phyloP scores from a whole-genome alignment of 176 grass and related monocot genomes.

The Zoysia pacifica region DNA sequence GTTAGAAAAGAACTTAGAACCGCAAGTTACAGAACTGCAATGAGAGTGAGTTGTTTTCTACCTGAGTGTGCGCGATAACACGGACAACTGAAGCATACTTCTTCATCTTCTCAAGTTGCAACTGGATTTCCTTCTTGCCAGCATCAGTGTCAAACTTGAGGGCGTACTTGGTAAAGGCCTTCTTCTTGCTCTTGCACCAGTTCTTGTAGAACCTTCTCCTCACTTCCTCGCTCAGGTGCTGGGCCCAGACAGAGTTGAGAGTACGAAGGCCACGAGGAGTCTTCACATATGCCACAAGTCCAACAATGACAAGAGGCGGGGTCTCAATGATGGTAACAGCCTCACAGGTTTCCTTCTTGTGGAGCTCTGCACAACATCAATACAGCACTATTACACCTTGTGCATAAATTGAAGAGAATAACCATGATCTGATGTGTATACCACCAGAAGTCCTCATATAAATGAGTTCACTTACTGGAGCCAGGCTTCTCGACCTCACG shows the following conservation, averaged over 20 bases:
- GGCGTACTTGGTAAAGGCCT: slow-evolving; percentile 83
- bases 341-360: slow-evolving; percentile 99
- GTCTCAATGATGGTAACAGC: slow-evolving; percentile 91
- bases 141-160: slow-evolving; percentile 79
- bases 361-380: slow-evolving; percentile 61
- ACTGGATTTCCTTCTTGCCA: slow-evolving; percentile 86
- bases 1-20: not conserved
- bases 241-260: slow-evolving; percentile 89
- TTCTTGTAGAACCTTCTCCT: slow-evolving; percentile 93
- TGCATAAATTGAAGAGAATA: too few relatives aligned
- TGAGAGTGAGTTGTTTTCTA: slow-evolving; percentile 2
- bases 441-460: not conserved
- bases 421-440: too few relatives aligned
- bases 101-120: slow-evolving; percentile 95
- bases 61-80: slow-evolving; percentile 94
- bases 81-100: slow-evolving; percentile 83
- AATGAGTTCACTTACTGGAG: slow-evolving; percentile 61
- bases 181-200: slow-evolving; percentile 99
- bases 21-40: not conserved
- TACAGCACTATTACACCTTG: not conserved
- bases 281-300: slow-evolving; percentile 89
- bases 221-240: slow-evolving; percentile 94
- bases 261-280: slow-evolving; percentile 78
- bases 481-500: slow-evolving; percentile 96
- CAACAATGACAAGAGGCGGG: slow-evolving; percentile 86